A percentile compares a stretch with the other conserved stretches of the same genome.
These are phyloP conservation scores for Schwanniomyces pseudopolymorphus DNA, from an alignment of 805 yeast species.

Conservation along the genomic window DNA sequence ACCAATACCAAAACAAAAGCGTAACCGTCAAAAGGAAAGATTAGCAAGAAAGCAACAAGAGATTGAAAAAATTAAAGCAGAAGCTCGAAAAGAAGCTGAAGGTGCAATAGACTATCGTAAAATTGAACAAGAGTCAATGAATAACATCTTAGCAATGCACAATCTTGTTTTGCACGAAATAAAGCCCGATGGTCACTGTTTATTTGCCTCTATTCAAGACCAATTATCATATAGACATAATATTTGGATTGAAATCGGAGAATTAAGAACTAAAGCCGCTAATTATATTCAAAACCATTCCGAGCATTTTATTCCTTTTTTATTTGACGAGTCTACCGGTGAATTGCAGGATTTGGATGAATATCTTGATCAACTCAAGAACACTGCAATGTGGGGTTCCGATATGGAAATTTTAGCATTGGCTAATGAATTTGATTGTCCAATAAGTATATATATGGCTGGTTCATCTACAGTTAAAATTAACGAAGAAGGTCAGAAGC, in stretches of 20 bases:
- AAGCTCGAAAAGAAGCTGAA: constrained; percentile 72
- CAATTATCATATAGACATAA: constrained; percentile 58
- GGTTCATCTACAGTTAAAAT: constrained; percentile 67
- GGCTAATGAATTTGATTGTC: constrained; percentile 66
- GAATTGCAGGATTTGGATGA: constrained; percentile 61
- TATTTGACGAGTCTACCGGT: constrained; percentile 77
- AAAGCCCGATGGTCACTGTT: constrained; percentile 91
- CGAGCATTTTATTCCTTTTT: constrained; percentile 75
- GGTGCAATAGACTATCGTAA: constrained; percentile 64
- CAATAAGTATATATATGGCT: constrained; percentile 74
- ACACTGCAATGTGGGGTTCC: constrained; percentile 95
- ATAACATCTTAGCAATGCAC: constrained; percentile 47
- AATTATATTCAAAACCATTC: constrained; percentile 61
- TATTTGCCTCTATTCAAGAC: constrained; percentile 82
- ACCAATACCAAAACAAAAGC: constrained; percentile 24
- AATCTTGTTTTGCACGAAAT: constrained; percentile 64
- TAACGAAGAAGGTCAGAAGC: constrained; percentile 54
- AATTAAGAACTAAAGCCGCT: constrained; percentile 66
- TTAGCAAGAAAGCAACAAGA: constrained; percentile 75
- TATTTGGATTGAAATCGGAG: constrained; percentile 35
- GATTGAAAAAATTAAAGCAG: constrained; percentile 56
- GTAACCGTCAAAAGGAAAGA: constrained; percentile 85
- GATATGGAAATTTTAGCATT: constrained; percentile 88
- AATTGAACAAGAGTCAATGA: constrained; percentile 69
- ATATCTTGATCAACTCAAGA: constrained; percentile 66